phyloP scores from a whole-genome alignment of 371 early-diverging fungal genomes.

The Mucor lusitanicus region DNA sequence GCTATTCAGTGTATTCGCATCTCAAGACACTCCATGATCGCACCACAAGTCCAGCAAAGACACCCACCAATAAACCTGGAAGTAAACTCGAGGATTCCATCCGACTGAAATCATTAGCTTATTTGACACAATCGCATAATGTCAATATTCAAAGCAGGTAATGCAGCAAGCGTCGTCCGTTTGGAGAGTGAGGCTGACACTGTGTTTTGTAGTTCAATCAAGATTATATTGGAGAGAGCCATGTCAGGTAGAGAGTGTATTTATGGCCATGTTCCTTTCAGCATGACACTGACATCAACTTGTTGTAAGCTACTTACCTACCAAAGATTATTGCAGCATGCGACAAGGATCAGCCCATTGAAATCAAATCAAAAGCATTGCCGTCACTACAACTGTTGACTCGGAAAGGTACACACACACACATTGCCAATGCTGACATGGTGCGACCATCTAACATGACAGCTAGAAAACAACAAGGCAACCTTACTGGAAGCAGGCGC shows the following conservation, averaged over 20 bases:
- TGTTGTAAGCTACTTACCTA: slow-evolving; percentile 37
- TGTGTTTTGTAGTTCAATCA: slow-evolving; percentile 48
- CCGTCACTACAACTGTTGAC: slow-evolving; percentile 72
- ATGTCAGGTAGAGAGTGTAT: slow-evolving; percentile 56
- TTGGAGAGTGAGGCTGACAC: background rate
- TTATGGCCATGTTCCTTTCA: background rate
- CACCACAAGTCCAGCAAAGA: slow-evolving; percentile 19
- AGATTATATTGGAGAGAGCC: slow-evolving; percentile 68
- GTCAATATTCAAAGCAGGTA: slow-evolving; percentile 73
- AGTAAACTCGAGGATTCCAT: slow-evolving; percentile 57
- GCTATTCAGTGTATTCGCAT: slow-evolving; percentile 62
- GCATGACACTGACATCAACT: background rate
- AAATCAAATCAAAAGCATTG: slow-evolving; percentile 60
- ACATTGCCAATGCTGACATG: background rate
- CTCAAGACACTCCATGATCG: slow-evolving; percentile 46
- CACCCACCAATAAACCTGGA: slow-evolving; percentile 15
- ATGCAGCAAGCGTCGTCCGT: background rate
- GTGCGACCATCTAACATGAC: background rate
- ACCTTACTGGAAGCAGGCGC: slow-evolving; percentile 62
- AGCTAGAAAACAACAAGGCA: slow-evolving; percentile 60
- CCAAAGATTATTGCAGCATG: slow-evolving; percentile 55
- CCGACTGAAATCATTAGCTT: slow-evolving; percentile 56
- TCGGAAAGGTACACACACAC: slow-evolving; percentile 52
- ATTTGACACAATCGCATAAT: slow-evolving; percentile 64
- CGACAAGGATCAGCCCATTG: slow-evolving; percentile 45